These are phyloP conservation scores for Caryopteris hybrid DNA, from an alignment of 305 asterid species.

Conservation along the genomic window DNA sequence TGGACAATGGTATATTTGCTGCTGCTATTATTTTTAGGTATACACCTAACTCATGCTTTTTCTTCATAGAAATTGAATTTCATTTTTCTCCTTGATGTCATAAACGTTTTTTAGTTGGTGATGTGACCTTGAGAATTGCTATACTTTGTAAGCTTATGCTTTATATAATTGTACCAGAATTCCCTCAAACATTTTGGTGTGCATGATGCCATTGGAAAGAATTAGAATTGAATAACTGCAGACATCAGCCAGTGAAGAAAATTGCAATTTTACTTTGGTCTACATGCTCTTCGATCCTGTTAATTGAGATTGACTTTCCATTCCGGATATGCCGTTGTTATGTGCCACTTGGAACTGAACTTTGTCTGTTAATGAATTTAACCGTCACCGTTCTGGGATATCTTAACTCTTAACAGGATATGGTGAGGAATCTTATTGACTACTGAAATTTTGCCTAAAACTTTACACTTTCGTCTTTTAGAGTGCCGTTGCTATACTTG, in stretches of 20 bases:
- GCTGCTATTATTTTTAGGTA: conserved; percentile 66
- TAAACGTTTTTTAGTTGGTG: neutral
- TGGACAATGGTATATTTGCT: conserved; percentile 50
- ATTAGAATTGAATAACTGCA: neutral
- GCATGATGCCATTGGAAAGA: neutral
- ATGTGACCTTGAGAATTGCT: neutral
- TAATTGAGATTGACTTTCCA: neutral
- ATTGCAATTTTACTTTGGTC: neutral
- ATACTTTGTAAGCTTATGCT: neutral
- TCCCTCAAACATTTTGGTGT: neutral
- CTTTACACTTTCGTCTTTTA: neutral
- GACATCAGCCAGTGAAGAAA: neutral
- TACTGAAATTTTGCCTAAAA: neutral
- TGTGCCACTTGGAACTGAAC: neutral
- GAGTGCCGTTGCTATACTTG: neutral
- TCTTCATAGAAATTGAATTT: neutral
- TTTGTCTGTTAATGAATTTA: neutral
- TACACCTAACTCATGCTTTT: conserved; percentile 9
- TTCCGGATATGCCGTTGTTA: neutral
- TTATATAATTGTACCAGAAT: neutral
- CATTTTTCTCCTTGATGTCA: neutral
- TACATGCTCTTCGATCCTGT: neutral
- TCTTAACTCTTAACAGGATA: neutral
- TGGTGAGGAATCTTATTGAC: neutral
- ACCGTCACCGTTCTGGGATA: neutral